Percentiles rank a stretch among this genome's conserved stretches.
Conservation (phyloP, 805 yeast genomes). For the Ogataea dorogensis region DNA sequence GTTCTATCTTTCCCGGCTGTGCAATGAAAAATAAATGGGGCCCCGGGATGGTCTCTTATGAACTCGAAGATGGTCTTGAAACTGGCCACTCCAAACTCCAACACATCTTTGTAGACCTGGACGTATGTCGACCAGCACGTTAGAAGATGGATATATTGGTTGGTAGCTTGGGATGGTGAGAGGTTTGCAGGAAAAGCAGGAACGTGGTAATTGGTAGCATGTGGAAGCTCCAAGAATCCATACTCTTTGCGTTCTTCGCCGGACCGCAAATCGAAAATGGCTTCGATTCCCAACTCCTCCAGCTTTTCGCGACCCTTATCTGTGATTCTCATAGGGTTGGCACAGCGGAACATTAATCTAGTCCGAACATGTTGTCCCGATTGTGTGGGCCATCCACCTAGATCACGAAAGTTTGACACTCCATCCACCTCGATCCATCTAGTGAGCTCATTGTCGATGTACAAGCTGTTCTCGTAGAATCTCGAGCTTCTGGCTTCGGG, state of each 20-base stretch:
- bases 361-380: conserved; percentile 46
- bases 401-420: conserved; percentile 69
- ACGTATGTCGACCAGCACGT: conserved; percentile 63
- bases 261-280: conserved; percentile 69
- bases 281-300: conserved; percentile 45
- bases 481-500: conserved; percentile 46
- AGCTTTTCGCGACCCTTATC: conserved; percentile 44
- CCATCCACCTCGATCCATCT: conserved; percentile 69
- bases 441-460: conserved; percentile 38
- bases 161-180: conserved; percentile 64
- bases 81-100: conserved; percentile 47
- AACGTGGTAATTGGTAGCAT: conserved; percentile 47
- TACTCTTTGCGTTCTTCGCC: conserved; percentile 48
- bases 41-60: conserved; percentile 53
- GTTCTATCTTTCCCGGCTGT: conserved; percentile 89
- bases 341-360: conserved; percentile 60
- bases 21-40: conserved; percentile 66
- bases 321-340: conserved; percentile 55
- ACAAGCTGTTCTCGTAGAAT: conserved; percentile 40
- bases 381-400: conserved; percentile 68
- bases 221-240: conserved; percentile 46
- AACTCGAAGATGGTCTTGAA: conserved; percentile 51
- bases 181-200: conserved; percentile 60
- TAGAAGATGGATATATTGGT: conserved; percentile 51
- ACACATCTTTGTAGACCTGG: conserved; percentile 58